These are phyloP conservation scores for Neurospora sp. DNA, from an alignment of 495 filamentous ascomycete genomes.

Conservation along the genomic window DNA sequence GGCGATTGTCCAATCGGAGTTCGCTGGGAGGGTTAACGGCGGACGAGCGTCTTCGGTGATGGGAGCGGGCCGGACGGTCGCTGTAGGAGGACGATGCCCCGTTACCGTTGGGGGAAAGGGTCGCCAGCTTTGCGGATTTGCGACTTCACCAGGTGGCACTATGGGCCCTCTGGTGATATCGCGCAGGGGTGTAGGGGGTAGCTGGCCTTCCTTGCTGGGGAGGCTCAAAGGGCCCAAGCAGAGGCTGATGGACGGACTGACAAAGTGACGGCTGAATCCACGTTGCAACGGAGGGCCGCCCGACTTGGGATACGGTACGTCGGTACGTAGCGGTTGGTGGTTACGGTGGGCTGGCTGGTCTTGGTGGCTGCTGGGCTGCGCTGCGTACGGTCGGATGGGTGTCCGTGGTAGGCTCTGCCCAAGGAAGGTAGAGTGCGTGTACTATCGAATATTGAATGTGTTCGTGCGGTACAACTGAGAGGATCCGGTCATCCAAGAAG, in stretches of 20 bases:
- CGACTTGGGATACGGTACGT: not conserved
- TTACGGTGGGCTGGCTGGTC: not conserved
- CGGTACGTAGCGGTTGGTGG: not conserved
- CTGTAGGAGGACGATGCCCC: conserved; percentile 32
- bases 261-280: not conserved
- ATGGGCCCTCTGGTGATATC: not conserved
- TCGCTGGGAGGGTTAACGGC: conserved; percentile 9
- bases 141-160: conserved; percentile 9
- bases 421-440: not conserved
- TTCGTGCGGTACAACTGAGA: not conserved
- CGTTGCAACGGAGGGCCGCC: not conserved
- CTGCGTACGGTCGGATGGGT: not conserved
- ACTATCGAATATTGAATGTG: not conserved
- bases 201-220: not conserved
- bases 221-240: not conserved
- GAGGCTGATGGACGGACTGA: not conserved
- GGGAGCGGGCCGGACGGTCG: conserved; percentile 28
- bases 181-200: not conserved
- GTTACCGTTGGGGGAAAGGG: conserved; percentile 23
- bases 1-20: conserved; percentile 25
- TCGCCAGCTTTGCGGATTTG: conserved; percentile 27
- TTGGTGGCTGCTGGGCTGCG: not conserved
- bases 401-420: not conserved
- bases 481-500: not conserved
- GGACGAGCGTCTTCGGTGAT: conserved; percentile 35